phyloP scores from a whole-genome alignment of 192 early-diverging fungal species.

The Entomortierella beljakovae region DNA sequence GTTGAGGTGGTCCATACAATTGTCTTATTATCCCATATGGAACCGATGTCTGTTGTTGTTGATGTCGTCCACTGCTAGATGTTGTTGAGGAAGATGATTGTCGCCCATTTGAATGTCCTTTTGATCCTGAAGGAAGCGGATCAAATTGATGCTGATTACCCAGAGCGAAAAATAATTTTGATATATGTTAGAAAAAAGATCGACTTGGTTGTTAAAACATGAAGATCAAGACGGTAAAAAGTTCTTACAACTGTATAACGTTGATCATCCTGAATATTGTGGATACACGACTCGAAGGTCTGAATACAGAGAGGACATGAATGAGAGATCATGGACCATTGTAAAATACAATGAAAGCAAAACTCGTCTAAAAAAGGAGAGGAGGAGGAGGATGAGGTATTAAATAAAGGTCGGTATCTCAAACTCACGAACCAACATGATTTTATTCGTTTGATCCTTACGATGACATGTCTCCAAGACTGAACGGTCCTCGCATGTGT shows the following conservation, averaged over 20 bases:
- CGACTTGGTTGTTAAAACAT: no score
- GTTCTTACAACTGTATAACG: conserved; percentile 17
- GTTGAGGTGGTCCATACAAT: conserved; percentile 28
- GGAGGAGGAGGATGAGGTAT: background rate
- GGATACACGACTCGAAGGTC: conserved; percentile 14
- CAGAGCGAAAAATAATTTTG: background rate
- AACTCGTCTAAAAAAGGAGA: conserved; percentile 24
- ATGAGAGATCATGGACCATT: conserved; percentile 38
- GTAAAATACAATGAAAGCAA: conserved; percentile 33
- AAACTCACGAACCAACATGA: background rate
- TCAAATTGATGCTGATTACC: conserved; percentile 29
- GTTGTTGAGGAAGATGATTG: background rate
- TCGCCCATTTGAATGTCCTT: background rate
- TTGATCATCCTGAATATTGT: conserved; percentile 18
- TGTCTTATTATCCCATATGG: conserved; percentile 30
- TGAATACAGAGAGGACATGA: conserved; percentile 31
- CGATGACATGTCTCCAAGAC: conserved; percentile 25
- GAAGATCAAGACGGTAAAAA: no score
- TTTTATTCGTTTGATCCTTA: background rate
- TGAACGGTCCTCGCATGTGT: conserved; percentile 23
- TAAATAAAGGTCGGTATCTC: background rate
- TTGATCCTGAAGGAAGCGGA: conserved; percentile 3
- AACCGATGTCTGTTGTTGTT: background rate
- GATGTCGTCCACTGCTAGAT: background rate
- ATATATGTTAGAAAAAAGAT: no score